phyloP scores from a whole-genome alignment of 2,329 filamentous ascomycete genomes.

The Didymella sp. region DNA sequence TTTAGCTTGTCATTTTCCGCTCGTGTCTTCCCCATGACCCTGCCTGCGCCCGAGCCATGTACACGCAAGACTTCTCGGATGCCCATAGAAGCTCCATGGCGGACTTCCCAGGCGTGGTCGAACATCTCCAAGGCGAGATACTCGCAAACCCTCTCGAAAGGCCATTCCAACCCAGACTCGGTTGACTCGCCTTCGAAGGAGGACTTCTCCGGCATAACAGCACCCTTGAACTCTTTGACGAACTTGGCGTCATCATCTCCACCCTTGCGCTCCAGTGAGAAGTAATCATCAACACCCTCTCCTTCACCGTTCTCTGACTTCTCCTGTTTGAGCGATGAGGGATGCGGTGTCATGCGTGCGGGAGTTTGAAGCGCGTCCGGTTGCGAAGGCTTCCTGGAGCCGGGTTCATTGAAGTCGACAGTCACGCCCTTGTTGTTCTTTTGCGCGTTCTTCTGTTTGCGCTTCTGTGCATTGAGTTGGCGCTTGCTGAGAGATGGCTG shows the following conservation, averaged over 20 bases:
- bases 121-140: conserved; percentile 94
- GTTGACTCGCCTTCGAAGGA: conserved; percentile 80
- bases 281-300: conserved; percentile 71
- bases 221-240: conserved; percentile 93
- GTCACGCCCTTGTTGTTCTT: conserved; percentile 89
- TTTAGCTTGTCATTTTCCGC: conserved; percentile 81
- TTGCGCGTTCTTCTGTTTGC: conserved; percentile 89
- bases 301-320: conserved; percentile 66
- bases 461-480: conserved; percentile 92
- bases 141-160: conserved; percentile 90
- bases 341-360: conserved; percentile 55
- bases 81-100: conserved; percentile 95
- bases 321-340: conserved; percentile 63
- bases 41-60: conserved; percentile 89
- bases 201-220: conserved; percentile 80
- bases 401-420: conserved; percentile 76
- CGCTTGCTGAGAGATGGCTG: conserved; percentile 78
- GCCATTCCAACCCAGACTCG: conserved; percentile 85
- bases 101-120: conserved; percentile 91
- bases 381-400: conserved; percentile 67
- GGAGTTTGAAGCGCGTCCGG: conserved; percentile 63
- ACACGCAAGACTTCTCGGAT: conserved; percentile 88
- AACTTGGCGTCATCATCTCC: conserved; percentile 91
- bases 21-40: conserved; percentile 72
- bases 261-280: conserved; percentile 81